These are phyloP conservation scores for Adansonia rubrostipa DNA, from an alignment of 441 rosid genomes.

Conservation along the genomic window DNA sequence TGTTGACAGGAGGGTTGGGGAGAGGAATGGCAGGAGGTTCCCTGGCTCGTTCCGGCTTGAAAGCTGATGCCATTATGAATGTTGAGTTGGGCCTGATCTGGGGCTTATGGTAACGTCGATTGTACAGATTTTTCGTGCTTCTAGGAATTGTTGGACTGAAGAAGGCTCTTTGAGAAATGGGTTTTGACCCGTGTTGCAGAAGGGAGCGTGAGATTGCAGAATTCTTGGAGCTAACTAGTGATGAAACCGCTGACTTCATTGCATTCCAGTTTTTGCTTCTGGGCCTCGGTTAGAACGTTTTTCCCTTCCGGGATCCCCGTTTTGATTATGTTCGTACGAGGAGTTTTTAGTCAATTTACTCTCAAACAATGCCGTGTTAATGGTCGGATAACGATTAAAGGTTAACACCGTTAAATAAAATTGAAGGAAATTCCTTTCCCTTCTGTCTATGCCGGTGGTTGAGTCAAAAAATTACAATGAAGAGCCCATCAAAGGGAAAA, in stretches of 20 bases:
- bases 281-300: background rate
- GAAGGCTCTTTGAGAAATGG: conserved; percentile 29
- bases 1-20: conserved; percentile 70
- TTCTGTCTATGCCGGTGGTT: background rate
- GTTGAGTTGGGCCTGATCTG: conserved; percentile 32
- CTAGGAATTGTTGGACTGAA: background rate
- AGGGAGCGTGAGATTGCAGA: conserved; percentile 11
- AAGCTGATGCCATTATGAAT: conserved; percentile 67
- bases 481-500: background rate
- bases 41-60: conserved; percentile 77
- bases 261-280: background rate
- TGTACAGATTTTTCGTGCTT: conserved; percentile 25
- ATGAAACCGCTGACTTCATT: conserved; percentile 20
- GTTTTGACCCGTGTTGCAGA: conserved; percentile 16
- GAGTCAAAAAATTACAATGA: background rate
- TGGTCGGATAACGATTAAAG: background rate
- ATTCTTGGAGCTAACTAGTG: conserved; percentile 7
- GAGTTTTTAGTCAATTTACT: background rate
- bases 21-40: conserved; percentile 80
- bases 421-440: too few species aligned
- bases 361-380: background rate
- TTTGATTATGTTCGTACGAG: background rate
- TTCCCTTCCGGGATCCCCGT: background rate
- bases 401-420: too few species aligned
- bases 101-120: conserved; percentile 16